Conservation (phyloP, 495 filamentous ascomycete genomes). For the Neurospora sp. region DNA sequence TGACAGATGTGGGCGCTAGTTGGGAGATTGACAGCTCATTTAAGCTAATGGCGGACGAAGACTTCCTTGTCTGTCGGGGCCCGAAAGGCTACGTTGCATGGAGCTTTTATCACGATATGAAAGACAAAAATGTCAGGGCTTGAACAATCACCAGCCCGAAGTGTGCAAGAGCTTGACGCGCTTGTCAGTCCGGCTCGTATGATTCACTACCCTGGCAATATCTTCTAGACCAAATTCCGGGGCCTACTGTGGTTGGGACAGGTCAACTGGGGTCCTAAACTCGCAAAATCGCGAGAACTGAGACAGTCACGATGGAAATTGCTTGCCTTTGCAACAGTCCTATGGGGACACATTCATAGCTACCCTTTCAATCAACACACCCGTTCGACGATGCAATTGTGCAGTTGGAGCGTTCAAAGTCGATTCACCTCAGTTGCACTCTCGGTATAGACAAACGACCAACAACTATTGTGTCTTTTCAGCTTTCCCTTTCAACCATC, state of each 20-base stretch:
- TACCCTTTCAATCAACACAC: background rate
- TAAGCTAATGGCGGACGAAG: background rate
- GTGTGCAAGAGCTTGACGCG: background rate
- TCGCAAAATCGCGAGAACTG: background rate
- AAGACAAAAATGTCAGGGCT: background rate
- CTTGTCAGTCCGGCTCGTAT: background rate
- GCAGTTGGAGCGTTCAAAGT: background rate
- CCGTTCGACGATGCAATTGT: background rate
- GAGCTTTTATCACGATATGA: constrained; percentile 9
- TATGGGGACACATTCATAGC: background rate
- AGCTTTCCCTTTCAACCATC: constrained; percentile 9
- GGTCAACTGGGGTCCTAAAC: background rate
- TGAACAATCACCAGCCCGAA: background rate
- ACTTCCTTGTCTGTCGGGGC: background rate
- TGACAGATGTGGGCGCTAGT: background rate
- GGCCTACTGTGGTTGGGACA: background rate
- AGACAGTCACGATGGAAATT: background rate
- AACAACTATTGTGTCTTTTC: background rate
- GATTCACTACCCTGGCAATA: background rate
- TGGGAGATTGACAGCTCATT: background rate
- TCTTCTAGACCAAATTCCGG: background rate
- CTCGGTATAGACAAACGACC: background rate
- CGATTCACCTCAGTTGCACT: background rate
- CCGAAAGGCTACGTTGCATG: background rate
- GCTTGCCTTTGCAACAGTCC: background rate